Evolutionary conservation across 2,329 filamentous ascomycete species (phyloP).

Genomic region (Lachnellula cervina): DNA sequence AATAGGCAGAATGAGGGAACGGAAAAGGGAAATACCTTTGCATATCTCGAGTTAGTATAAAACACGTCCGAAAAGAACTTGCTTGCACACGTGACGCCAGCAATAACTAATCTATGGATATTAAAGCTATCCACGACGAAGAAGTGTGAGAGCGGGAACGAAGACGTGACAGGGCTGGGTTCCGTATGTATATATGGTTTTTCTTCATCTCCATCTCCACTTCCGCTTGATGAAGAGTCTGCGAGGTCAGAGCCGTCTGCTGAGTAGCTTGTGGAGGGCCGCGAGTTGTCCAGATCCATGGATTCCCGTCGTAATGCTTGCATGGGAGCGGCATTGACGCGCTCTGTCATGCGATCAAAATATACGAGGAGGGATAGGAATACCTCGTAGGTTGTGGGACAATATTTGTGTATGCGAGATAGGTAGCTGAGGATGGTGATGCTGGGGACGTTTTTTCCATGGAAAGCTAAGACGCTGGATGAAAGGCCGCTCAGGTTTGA

Average conservation of each 20-base stretch:
- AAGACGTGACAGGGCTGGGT: slow-evolving; percentile 6
- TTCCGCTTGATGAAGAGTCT: slow-evolving; percentile 25
- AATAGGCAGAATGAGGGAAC: slow-evolving; percentile 1
- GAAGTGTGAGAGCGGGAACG: slow-evolving; percentile 53
- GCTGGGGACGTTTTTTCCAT: slow-evolving; percentile 95
- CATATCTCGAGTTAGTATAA: slow-evolving; percentile 98
- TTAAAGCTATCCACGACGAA: slow-evolving; percentile 99
- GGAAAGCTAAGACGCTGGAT: slow-evolving; percentile 82
- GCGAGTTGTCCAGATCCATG: slow-evolving; percentile 22
- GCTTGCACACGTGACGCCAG: slow-evolving; percentile 95
- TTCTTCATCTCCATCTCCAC: slow-evolving; percentile 23
- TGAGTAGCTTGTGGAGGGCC: slow-evolving; percentile 26
- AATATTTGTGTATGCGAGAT: slow-evolving; percentile 96
- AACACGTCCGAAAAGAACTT: slow-evolving; percentile 99
- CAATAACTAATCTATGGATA: slow-evolving; percentile 93
- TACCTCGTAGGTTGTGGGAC: slow-evolving; percentile 96
- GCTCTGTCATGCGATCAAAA: slow-evolving; percentile 97
- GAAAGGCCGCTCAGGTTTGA: slow-evolving; percentile 58
- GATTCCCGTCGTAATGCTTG: slow-evolving; percentile 52
- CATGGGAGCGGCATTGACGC: slow-evolving; percentile 77
- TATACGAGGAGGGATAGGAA: slow-evolving; percentile 94
- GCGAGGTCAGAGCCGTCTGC: slow-evolving; percentile 29
- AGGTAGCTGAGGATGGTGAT: slow-evolving; percentile 97
- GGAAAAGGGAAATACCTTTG: slow-evolving; percentile 63
- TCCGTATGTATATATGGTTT: slow-evolving; percentile 27